Evolutionary conservation across 1,139 yeast species (phyloP).

Genomic region (Scheffersomyces stambukii): DNA sequence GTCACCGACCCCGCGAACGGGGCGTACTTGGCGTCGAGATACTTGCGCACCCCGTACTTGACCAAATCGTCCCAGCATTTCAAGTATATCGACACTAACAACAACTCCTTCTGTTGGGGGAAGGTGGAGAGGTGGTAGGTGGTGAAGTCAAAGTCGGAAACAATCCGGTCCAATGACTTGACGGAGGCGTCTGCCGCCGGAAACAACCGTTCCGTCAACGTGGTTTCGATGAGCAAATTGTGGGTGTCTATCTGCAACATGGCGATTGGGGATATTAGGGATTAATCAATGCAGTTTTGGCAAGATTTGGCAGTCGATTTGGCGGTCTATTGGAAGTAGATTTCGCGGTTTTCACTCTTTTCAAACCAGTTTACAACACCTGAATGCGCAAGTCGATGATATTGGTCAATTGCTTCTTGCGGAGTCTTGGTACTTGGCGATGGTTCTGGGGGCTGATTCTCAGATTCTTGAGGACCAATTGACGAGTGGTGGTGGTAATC

Average conservation of each 20-base stretch:
- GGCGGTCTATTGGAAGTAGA: conserved; percentile 2
- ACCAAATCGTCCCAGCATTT: conserved; percentile 74
- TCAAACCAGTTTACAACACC: no score
- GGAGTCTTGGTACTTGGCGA: no score
- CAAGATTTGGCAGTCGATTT: not conserved
- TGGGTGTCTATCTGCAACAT: conserved; percentile 46
- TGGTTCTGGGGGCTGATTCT: no score
- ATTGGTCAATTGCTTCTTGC: no score
- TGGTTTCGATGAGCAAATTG: conserved; percentile 40
- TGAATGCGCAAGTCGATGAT: no score
- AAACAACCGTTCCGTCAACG: conserved; percentile 35
- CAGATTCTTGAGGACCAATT: no score
- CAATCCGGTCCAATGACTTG: conserved; percentile 77
- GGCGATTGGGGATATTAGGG: conserved; percentile 3
- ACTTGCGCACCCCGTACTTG: conserved; percentile 58
- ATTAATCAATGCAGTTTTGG: not conserved
- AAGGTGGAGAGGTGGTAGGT: conserved; percentile 89
- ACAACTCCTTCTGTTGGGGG: conserved; percentile 54
- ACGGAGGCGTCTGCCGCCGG: conserved; percentile 25
- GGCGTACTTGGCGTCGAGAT: conserved; percentile 38
- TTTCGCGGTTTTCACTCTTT: conserved; percentile 1
- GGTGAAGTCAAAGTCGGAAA: conserved; percentile 94
- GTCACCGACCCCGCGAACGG: conserved; percentile 25
- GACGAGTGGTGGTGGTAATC: no score
- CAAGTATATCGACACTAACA: conserved; percentile 66